Percentiles rank a stretch among this genome's conserved stretches.
These are phyloP conservation scores for Acacia acuminata DNA, from an alignment of 306 rosid genomes.

Conservation along the genomic window DNA sequence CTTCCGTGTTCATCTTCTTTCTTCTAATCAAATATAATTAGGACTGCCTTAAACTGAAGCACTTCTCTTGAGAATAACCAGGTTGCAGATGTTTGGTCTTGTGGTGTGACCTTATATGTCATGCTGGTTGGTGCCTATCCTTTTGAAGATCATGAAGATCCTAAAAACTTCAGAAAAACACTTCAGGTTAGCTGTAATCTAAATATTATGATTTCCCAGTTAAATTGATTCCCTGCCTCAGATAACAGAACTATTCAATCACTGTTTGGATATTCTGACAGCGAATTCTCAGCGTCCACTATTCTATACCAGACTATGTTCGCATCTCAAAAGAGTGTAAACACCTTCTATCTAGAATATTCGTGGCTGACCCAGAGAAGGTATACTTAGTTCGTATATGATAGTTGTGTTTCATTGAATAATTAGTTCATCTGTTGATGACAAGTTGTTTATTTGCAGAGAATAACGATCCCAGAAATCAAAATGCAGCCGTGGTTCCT, in stretches of 20 bases:
- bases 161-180: conserved; percentile 91
- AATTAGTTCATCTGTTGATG: not conserved
- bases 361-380: conserved; percentile 84
- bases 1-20: not conserved
- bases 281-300: conserved; percentile 92
- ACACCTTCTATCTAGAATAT: conserved; percentile 84
- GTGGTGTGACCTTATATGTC: conserved; percentile 98
- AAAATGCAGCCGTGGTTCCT: conserved; percentile 81
- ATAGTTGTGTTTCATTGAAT: not conserved
- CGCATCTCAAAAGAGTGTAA: conserved; percentile 72
- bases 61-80: conserved; percentile 42
- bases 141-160: conserved; percentile 97
- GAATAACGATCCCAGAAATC: conserved; percentile 86
- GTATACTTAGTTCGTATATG: conserved; percentile 33
- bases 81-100: conserved; percentile 99
- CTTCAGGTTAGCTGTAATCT: conserved; percentile 63
- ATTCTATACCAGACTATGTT: conserved; percentile 84
- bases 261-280: conserved; percentile 46
- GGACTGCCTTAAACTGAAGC: not conserved
- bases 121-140: conserved; percentile 99
- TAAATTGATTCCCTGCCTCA: not conserved
- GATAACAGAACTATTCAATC: not conserved
- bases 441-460: conserved; percentile 40
- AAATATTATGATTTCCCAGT: not conserved
- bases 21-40: not conserved